These are phyloP conservation scores for Fusarium multiceps DNA, from an alignment of 2,329 filamentous ascomycete species.

Conservation along the genomic window DNA sequence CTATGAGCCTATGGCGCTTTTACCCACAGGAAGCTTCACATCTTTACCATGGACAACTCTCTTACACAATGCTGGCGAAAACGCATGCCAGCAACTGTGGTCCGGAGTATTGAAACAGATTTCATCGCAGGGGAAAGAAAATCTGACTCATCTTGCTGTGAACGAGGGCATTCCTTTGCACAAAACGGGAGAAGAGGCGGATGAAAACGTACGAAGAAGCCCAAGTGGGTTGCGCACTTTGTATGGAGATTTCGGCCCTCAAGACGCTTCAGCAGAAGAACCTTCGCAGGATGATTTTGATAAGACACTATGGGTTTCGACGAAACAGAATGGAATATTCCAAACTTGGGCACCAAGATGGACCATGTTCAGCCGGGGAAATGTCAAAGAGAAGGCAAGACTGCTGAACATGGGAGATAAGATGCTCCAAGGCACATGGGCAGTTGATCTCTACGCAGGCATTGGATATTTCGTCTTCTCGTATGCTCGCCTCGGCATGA, in stretches of 20 bases:
- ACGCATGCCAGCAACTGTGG: slow-evolving; percentile 58
- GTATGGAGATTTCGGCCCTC: slow-evolving; percentile 78
- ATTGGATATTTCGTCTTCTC: slow-evolving; percentile 95
- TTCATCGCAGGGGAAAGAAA: slow-evolving; percentile 53
- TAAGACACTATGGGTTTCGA: slow-evolving; percentile 80
- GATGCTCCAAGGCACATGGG: slow-evolving; percentile 54
- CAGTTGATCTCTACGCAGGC: slow-evolving; percentile 88
- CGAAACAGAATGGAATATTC: slow-evolving; percentile 80
- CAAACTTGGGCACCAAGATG: slow-evolving; percentile 90
- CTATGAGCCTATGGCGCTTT: slow-evolving; percentile 70
- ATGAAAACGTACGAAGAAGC: slow-evolving; percentile 77
- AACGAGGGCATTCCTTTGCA: slow-evolving; percentile 71
- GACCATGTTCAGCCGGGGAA: slow-evolving; percentile 95
- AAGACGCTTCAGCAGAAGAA: slow-evolving; percentile 35
- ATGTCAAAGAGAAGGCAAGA: slow-evolving; percentile 87
- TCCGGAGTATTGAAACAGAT: slow-evolving; percentile 59
- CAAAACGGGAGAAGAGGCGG: slow-evolving; percentile 38
- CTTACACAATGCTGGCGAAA: slow-evolving; percentile 45
- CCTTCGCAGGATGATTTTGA: slow-evolving; percentile 66
- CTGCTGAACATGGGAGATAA: slow-evolving; percentile 65
- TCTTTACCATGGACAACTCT: slow-evolving; percentile 54
- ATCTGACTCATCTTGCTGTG: slow-evolving; percentile 67
- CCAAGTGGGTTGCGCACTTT: slow-evolving; percentile 77
- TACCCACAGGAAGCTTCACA: slow-evolving; percentile 69
- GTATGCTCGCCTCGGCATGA: slow-evolving; percentile 77